Evolutionary conservation across 805 yeast species (phyloP), one percentile per base, ranked within the genome.

Genomic region (Cyberlindnera meyerae): DNA sequence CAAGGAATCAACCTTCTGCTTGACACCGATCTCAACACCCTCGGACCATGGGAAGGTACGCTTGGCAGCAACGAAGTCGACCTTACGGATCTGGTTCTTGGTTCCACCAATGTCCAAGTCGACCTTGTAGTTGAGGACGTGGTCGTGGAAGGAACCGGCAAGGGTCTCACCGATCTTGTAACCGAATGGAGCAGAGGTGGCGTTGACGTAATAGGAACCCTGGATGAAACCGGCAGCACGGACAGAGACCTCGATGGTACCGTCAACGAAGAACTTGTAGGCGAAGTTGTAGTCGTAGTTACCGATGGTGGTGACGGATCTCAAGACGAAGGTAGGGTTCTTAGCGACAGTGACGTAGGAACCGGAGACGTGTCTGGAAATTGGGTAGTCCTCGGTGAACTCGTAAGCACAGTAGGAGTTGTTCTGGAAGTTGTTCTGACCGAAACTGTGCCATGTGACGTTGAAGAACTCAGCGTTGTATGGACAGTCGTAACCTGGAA

Each of bases 71-170:
- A 43, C 38, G 27, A 47, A 40, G 14, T 39, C 40, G 18, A 39
- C 39, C 13, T 39, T 34, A 3, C 52, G 20, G 13, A 52, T 22
- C 21, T 46, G 47, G 41, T 54, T 54, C 21, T 43, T 34, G 11
- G 43, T 36, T n/a, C 59, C 59, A 33, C 42, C 59, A 40, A 54
- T 48, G 31, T 54, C 59, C 11, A 54, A 39, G 34, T 54, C 59
- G 20, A 51, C 57, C 42, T 54, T 54, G 45, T 35, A 49, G 40
- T 48, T 53, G 11, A 54, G 14, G 8, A 49, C 56, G 26, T 54
- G 58, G 27, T 54, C 58, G 24, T 54, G 58, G 55, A 54, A 53
- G 15, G 59, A 54, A 27, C 58, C 59, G 6, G 55, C 44, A n/a
- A 54, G 27, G 6, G 47, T 44, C 31, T 54, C 46, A 30, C 45